These are phyloP conservation scores for Pseudocohnilembus persalinus DNA, from an alignment of 169 alveolate genomes.

Conservation along the genomic window DNA sequence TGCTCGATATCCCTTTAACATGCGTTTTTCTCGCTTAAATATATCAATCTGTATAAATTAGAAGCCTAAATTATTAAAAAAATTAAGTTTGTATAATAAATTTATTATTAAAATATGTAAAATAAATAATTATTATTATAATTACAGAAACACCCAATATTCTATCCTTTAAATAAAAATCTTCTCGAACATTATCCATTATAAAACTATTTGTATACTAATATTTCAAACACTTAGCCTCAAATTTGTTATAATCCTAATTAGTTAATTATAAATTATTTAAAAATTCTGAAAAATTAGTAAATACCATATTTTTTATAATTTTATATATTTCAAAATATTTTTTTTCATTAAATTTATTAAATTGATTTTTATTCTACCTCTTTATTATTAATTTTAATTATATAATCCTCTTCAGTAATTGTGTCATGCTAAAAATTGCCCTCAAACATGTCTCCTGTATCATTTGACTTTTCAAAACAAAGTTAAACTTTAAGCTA, in stretches of 20 bases:
- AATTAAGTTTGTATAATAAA: neutral
- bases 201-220: slow-evolving; percentile 5
- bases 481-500: slow-evolving; percentile 10
- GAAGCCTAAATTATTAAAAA: neutral
- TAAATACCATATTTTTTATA: neutral
- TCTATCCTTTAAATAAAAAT: slow-evolving; percentile 21
- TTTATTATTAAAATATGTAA: neutral
- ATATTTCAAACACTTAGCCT: neutral
- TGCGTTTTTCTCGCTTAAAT: slow-evolving; percentile 19
- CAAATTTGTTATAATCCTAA: slow-evolving; percentile 12
- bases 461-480: slow-evolving; percentile 19
- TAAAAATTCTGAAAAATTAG: neutral
- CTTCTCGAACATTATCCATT: slow-evolving; percentile 10
- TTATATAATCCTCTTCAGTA: slow-evolving; percentile 7
- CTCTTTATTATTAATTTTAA: slow-evolving; percentile 10
- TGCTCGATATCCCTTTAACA: neutral
- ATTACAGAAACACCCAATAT: slow-evolving; percentile 28
- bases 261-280: neutral
- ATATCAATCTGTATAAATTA: slow-evolving; percentile 13
- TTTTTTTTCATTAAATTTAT: neutral
- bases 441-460: slow-evolving; percentile 10
- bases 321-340: neutral
- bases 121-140: neutral
- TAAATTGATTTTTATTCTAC: neutral
- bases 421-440: slow-evolving; percentile 22